Percentiles rank a stretch among this genome's conserved stretches.
These are phyloP conservation scores for Ogataea naganishii DNA, from an alignment of 805 yeast genomes.

Conservation along the genomic window DNA sequence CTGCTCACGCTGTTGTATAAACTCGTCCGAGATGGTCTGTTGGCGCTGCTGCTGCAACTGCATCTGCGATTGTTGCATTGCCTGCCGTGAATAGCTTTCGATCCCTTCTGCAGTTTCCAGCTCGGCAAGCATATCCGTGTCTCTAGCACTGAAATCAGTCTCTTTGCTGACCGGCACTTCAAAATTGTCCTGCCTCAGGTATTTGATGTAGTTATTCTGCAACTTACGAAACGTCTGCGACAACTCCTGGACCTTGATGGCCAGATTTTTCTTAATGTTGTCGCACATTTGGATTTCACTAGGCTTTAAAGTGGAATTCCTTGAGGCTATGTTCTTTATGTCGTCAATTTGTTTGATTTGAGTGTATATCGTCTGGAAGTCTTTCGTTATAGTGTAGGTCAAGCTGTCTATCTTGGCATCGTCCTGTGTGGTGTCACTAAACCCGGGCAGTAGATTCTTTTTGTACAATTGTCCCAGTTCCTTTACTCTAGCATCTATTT, in stretches of 20 bases:
- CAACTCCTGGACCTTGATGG: slow-evolving; percentile 71
- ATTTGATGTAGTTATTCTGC: slow-evolving; percentile 84
- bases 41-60: slow-evolving; percentile 24
- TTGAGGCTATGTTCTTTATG: slow-evolving; percentile 17
- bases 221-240: slow-evolving; percentile 75
- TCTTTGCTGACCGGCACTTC: slow-evolving; percentile 21
- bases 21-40: slow-evolving; percentile 27
- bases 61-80: slow-evolving; percentile 29
- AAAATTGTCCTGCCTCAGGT: slow-evolving; percentile 72
- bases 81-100: slow-evolving; percentile 45
- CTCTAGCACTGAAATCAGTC: slow-evolving; percentile 2
- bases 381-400: slow-evolving; percentile 64
- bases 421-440: slow-evolving; percentile 68
- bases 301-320: slow-evolving; percentile 20
- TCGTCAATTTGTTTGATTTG: slow-evolving; percentile 59
- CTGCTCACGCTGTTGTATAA: slow-evolving; percentile 67
- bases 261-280: slow-evolving; percentile 78
- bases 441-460: slow-evolving; percentile 79
- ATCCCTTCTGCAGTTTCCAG: slow-evolving; percentile 28
- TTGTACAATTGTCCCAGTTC: slow-evolving; percentile 65
- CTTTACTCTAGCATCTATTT: slow-evolving; percentile 45
- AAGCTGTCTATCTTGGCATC: slow-evolving; percentile 74
- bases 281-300: slow-evolving; percentile 59
- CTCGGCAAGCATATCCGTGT: slow-evolving; percentile 16
- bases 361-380: slow-evolving; percentile 72